Evolutionary conservation across 257 asterid genomes (phyloP).

Genomic region (Perilla frutescens): DNA sequence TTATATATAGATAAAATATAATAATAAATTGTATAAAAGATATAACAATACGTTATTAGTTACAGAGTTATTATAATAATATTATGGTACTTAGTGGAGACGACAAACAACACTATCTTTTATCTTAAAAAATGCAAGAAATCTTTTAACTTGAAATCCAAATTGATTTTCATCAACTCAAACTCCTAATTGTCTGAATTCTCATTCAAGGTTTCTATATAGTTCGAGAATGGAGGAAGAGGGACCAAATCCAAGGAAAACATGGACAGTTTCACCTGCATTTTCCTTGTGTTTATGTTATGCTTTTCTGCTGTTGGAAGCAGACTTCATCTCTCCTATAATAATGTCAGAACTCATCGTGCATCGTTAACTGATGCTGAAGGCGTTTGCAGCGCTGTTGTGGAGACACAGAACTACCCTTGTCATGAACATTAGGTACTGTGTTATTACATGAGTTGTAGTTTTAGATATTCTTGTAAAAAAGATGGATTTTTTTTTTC

Average conservation of each 20-base stretch:
- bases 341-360: neutral
- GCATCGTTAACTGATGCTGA: slow-evolving; percentile 23
- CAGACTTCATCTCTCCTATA: slow-evolving; percentile 28
- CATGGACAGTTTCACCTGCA: slow-evolving; percentile 26
- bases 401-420: slow-evolving; percentile 41
- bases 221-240: slow-evolving; percentile 6
- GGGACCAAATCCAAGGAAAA: neutral
- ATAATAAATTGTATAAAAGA: too few species aligned
- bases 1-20: too few species aligned
- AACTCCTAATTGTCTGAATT: slow-evolving; percentile 15
- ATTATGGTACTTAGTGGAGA: too few species aligned
- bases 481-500: too few species aligned
- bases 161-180: slow-evolving; percentile 1
- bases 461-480: neutral
- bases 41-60: too few species aligned
- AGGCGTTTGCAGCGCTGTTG: slow-evolving; percentile 47
- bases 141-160: neutral
- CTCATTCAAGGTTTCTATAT: slow-evolving; percentile 10
- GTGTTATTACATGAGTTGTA: neutral
- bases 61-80: too few species aligned
- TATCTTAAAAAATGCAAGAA: neutral
- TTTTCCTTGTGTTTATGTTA: slow-evolving; percentile 20
- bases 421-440: slow-evolving; percentile 47
- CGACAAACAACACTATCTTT: neutral
- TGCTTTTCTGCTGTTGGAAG: slow-evolving; percentile 25